Conservation (phyloP, 768 basidiomycete genomes). For the Pleurotus eryngii region DNA sequence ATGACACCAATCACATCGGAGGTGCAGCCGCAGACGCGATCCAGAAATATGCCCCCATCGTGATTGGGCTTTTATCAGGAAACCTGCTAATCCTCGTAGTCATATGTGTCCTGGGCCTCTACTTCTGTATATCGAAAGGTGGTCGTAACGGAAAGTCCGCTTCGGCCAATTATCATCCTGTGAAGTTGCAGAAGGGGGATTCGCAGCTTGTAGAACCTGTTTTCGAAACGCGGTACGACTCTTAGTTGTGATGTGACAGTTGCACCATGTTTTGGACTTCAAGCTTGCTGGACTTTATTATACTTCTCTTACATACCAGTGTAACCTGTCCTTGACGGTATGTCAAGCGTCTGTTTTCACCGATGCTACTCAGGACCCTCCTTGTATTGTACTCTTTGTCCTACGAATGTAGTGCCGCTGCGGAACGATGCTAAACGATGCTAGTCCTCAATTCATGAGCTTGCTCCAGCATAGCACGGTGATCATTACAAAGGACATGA, state of each 20-base stretch:
- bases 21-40: neutral
- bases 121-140: conserved; percentile 5
- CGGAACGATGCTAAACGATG: too few species aligned
- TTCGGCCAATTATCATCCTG: conserved; percentile 1
- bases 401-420: too few species aligned
- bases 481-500: too few species aligned
- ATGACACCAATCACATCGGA: neutral
- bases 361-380: too few species aligned
- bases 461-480: too few species aligned
- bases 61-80: conserved; percentile 10
- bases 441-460: too few species aligned
- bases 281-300: too few species aligned
- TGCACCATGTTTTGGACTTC: too few species aligned
- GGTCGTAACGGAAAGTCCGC: neutral
- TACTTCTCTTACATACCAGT: too few species aligned
- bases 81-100: conserved; percentile 5
- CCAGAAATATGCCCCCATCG: conserved; percentile 8
- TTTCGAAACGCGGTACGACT: conserved; percentile 1
- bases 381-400: too few species aligned
- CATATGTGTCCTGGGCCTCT: conserved; percentile 1
- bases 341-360: too few species aligned
- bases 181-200: neutral
- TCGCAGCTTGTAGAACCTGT: neutral
- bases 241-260: neutral
- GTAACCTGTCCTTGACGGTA: too few species aligned